A percentile compares a stretch with the other conserved stretches of the same genome.
Evolutionary conservation across 805 yeast species (phyloP).

Genomic region (Suhomyces emberorum): DNA sequence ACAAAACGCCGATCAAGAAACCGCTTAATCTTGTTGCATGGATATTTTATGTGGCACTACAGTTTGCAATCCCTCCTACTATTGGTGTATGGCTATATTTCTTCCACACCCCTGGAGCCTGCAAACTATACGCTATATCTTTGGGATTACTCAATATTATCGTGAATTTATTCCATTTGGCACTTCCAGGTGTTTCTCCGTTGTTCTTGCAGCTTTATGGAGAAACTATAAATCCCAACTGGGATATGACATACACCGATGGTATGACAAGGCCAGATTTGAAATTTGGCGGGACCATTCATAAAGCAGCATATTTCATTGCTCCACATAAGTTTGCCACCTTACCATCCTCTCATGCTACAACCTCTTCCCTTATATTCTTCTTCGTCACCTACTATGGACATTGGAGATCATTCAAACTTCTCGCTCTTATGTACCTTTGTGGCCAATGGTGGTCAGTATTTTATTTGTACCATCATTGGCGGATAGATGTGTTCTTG

Average conservation of each 20-base stretch:
- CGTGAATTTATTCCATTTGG: slow-evolving; percentile 58
- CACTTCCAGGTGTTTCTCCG: slow-evolving; percentile 70
- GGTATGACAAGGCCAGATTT: slow-evolving; percentile 62
- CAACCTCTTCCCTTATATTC: slow-evolving; percentile 55
- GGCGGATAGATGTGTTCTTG: slow-evolving; percentile 56
- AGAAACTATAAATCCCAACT: slow-evolving; percentile 50
- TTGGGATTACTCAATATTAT: slow-evolving; percentile 58
- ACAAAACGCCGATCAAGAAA: slow-evolving; percentile 41
- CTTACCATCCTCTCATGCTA: slow-evolving; percentile 59
- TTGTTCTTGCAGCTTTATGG: slow-evolving; percentile 67
- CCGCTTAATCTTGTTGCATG: slow-evolving; percentile 55
- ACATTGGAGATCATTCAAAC: slow-evolving; percentile 29
- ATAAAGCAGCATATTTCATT: slow-evolving; percentile 60
- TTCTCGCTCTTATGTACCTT: slow-evolving; percentile 43
- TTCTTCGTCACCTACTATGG: slow-evolving; percentile 41
- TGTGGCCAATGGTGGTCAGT: slow-evolving; percentile 71
- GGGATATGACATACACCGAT: slow-evolving; percentile 67
- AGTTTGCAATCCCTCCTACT: slow-evolving; percentile 56
- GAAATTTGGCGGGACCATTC: slow-evolving; percentile 57
- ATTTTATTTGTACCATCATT: slow-evolving; percentile 70
- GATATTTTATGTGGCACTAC: slow-evolving; percentile 61
- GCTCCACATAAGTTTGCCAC: slow-evolving; percentile 70
- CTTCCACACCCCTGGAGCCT: slow-evolving; percentile 61
- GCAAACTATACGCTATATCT: slow-evolving; percentile 49
- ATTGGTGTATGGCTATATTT: slow-evolving; percentile 65